These are phyloP conservation scores for Alliaria petiolata DNA, from an alignment of 345 rosid species.

Conservation along the genomic window DNA sequence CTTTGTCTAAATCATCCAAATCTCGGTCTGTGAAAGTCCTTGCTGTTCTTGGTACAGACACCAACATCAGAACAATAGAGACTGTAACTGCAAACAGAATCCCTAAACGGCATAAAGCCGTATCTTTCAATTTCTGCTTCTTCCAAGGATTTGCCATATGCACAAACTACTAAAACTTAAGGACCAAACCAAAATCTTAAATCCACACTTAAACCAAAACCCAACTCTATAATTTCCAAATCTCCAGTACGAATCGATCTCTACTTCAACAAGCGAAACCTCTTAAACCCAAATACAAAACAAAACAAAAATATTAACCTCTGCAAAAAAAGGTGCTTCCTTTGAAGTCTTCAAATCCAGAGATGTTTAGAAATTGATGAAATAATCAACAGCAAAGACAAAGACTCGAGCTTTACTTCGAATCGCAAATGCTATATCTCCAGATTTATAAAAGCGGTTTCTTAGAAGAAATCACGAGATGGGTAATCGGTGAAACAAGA, in stretches of 20 bases:
- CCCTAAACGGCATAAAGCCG: constrained; percentile 49
- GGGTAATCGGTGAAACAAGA: not conserved
- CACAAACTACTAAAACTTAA: not conserved
- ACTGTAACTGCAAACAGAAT: constrained; percentile 48
- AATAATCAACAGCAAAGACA: not conserved
- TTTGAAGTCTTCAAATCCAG: not conserved
- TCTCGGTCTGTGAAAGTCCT: constrained; percentile 15
- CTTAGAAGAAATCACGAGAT: not conserved
- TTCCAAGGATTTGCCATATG: constrained; percentile 56
- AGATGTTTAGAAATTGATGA: not conserved
- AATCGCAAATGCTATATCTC: not conserved
- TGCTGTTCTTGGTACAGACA: constrained; percentile 48
- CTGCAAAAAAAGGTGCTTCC: not conserved
- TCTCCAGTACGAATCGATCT: not conserved
- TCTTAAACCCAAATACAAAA: not conserved
- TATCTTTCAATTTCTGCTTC: constrained; percentile 55
- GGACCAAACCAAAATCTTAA: not conserved
- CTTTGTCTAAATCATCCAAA: constrained; percentile 21
- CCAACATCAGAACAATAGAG: constrained; percentile 46
- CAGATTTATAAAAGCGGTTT: not conserved
- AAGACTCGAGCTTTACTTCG: constrained; percentile 16
- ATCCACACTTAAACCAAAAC: not conserved
- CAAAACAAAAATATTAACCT: not conserved
- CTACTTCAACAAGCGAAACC: not conserved
- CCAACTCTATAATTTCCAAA: not conserved